Evolutionary conservation across 192 early-diverging fungal genomes (phyloP), one percentile per base, ranked within the genome.

Genomic region (Coemansia sp.): DNA sequence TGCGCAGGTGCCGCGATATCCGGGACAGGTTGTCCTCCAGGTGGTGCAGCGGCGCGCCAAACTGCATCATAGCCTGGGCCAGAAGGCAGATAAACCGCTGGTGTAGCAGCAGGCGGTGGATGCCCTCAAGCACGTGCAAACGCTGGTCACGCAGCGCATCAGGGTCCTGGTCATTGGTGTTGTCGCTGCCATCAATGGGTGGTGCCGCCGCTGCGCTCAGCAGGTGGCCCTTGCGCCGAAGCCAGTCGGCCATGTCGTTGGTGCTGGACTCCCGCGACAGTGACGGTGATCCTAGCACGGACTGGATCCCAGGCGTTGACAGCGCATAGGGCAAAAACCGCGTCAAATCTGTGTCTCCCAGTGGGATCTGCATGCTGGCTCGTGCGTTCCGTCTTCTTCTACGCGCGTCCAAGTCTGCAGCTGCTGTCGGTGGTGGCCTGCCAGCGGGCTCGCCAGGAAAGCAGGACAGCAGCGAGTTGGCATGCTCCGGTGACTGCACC

Each of bases 61-160:
- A 87, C 36, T 78, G 67, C 68, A 87, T 85, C 64, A 87, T 65
- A 2, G 74, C 71, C 63, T 82, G 79, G 1, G 81, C 84, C 7
- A 85, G 39, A 32, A 81, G 73, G 8, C 74, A 62, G 19, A 87
- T 59, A 45, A 82, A 81, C 19, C 79, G 70, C 45, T 87, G 85
- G 21, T 84, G 79, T 22, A 79, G 69, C 11, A 87, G 43, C 14
- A 87, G 82, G 32, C 81, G 42, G 3, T 55, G 45, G n/a, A 67
- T 67, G 20, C 64, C 64, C 0, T 60, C 40, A 14, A 67, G 30
- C 8, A 67, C 31, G n/a, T 12, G 30, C 0, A 20, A 8, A 1
- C 58, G 57, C 22, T 30, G 57, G 0, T 55, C 47, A 25, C 42
- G 35, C 17, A 67, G 49, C 19, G 35, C 11, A 19, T 53, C 43